Evolutionary conservation across 257 asterid species (phyloP).

Genomic region (Fraxinus quadrangulata): DNA sequence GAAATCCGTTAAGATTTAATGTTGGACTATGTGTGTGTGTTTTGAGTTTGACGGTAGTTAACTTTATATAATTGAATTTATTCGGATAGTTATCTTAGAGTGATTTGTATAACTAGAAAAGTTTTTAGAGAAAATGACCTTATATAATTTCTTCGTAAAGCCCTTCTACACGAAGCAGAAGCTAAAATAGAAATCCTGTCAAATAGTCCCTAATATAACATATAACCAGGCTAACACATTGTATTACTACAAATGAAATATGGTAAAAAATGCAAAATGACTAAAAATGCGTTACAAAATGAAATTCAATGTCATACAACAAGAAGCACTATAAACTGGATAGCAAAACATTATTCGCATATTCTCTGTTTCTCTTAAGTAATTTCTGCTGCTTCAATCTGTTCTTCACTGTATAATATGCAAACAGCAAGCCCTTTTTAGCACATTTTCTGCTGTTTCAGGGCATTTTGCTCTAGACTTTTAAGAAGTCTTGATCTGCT

Average conservation of each 20-base stretch:
- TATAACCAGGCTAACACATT: background rate
- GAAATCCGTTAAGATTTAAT: too few relatives aligned
- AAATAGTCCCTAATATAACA: background rate
- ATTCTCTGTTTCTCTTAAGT: slow-evolving; percentile 35
- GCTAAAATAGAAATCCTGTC: too few relatives aligned
- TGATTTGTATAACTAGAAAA: too few relatives aligned
- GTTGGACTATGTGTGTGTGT: too few relatives aligned
- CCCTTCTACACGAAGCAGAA: too few relatives aligned
- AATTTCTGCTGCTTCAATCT: slow-evolving; percentile 43
- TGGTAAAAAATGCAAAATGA: background rate
- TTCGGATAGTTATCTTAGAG: too few relatives aligned
- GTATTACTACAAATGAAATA: background rate
- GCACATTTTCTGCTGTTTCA: slow-evolving; percentile 29
- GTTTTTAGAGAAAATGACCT: too few relatives aligned
- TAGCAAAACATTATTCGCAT: slow-evolving; percentile 31
- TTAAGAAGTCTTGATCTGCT: slow-evolving; percentile 26
- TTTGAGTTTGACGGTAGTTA: too few relatives aligned
- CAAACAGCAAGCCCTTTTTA: slow-evolving; percentile 25
- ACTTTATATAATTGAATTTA: too few relatives aligned
- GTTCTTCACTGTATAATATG: slow-evolving; percentile 38
- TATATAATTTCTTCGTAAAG: too few relatives aligned
- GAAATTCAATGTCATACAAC: slow-evolving; percentile 47
- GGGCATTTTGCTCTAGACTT: slow-evolving; percentile 26
- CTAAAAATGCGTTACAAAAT: too few relatives aligned
- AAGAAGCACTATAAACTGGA: slow-evolving; percentile 36